These are phyloP conservation scores for Candida tetrigidarum DNA, from an alignment of 1,139 yeast genomes.

Conservation along the genomic window DNA sequence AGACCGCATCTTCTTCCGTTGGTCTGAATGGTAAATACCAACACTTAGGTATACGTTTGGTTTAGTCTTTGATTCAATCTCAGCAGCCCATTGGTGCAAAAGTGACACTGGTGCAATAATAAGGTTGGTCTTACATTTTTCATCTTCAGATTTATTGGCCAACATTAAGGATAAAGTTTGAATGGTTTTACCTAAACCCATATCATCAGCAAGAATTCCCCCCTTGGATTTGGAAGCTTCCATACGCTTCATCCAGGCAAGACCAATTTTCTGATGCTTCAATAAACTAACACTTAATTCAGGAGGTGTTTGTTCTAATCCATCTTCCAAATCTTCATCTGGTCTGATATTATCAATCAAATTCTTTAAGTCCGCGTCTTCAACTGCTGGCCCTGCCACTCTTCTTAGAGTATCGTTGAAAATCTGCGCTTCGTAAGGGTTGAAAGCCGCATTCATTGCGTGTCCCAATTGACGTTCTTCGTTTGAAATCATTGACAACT, in stretches of 20 bases:
- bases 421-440: conserved; percentile 14
- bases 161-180: conserved; percentile 77
- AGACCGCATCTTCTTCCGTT: conserved; percentile 38
- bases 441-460: conserved; percentile 8
- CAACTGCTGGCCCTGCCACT: conserved; percentile 1
- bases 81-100: conserved; percentile 83
- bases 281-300: conserved; percentile 66
- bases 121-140: conserved; percentile 58
- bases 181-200: conserved; percentile 94
- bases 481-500: background rate
- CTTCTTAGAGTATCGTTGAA: conserved; percentile 1
- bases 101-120: conserved; percentile 87
- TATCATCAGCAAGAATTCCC: conserved; percentile 89
- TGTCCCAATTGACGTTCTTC: conserved; percentile 9
- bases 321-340: conserved; percentile 53
- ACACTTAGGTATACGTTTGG: conserved; percentile 48
- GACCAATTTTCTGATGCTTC: conserved; percentile 86
- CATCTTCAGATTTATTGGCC: conserved; percentile 48
- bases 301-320: conserved; percentile 65
- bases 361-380: conserved; percentile 44
- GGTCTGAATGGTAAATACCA: conserved; percentile 64
- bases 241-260: conserved; percentile 77
- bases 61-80: conserved; percentile 64
- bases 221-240: conserved; percentile 67
- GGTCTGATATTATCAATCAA: conserved; percentile 70